These are phyloP conservation scores for Termitomyces bulborhizus DNA, from an alignment of 768 basidiomycete species.

Conservation along the genomic window DNA sequence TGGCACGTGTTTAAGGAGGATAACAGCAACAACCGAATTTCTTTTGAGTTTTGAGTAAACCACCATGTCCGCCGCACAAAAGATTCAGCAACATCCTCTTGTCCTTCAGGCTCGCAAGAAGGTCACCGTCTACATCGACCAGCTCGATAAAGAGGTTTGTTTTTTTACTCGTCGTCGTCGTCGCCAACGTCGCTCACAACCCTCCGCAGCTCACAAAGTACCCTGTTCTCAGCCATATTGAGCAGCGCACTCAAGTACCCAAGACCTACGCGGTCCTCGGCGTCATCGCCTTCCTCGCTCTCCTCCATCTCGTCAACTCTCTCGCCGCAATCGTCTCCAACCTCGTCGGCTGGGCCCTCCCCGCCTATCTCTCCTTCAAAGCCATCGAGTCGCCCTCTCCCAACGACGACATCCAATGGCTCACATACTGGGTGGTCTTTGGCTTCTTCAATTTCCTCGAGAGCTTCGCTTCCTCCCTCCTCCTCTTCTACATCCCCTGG, in stretches of 20 bases:
- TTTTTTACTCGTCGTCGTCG: background rate
- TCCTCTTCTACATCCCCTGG: constrained; percentile 93
- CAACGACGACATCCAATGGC: constrained; percentile 90
- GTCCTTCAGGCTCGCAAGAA: constrained; percentile 81
- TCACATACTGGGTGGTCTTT: constrained; percentile 97
- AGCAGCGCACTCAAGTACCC: constrained; percentile 88
- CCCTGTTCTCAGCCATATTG: constrained; percentile 74
- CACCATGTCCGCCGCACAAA: constrained; percentile 74
- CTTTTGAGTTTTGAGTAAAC: constrained; percentile 12
- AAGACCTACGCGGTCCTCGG: constrained; percentile 88
- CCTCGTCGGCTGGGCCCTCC: constrained; percentile 90
- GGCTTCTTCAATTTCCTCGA: constrained; percentile 93
- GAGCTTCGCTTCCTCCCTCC: constrained; percentile 71
- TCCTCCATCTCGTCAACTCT: constrained; percentile 84
- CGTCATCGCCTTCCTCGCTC: constrained; percentile 52
- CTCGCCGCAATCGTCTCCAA: constrained; percentile 92
- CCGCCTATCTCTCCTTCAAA: constrained; percentile 92
- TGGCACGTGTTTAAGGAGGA: constrained; percentile 18
- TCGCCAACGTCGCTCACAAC: constrained; percentile 3
- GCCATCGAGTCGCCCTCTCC: constrained; percentile 84
- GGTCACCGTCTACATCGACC: constrained; percentile 72
- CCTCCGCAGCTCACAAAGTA: constrained; percentile 70
- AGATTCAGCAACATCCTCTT: constrained; percentile 83
- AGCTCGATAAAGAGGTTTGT: constrained; percentile 96
- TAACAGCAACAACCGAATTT: constrained; percentile 14